Conservation (phyloP, 2,329 filamentous ascomycete genomes). For the Fusarium circinatum region DNA sequence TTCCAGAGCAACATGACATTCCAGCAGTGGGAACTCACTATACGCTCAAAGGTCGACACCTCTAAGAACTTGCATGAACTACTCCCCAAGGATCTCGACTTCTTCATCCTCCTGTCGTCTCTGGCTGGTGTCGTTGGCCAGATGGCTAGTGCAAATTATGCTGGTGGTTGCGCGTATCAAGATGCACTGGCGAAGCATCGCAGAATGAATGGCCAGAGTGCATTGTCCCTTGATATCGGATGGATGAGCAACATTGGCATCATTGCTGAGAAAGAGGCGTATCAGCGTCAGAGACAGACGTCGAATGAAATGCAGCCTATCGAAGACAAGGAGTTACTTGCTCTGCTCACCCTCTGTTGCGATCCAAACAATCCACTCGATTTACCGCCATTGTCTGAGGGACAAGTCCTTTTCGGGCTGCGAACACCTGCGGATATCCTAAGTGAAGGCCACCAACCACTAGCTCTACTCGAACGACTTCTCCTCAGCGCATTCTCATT, state of each 20-base stretch:
- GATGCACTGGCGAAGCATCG: neutral
- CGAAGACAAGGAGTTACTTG: neutral
- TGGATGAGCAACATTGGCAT: slow-evolving; percentile 7
- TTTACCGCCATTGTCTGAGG: neutral
- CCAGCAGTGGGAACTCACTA: slow-evolving; percentile 41
- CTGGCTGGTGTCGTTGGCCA: slow-evolving; percentile 48
- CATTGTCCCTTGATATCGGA: neutral
- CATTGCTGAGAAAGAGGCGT: neutral
- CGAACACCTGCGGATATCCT: neutral
- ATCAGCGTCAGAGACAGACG: neutral
- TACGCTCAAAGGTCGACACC: slow-evolving; percentile 48
- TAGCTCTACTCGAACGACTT: neutral
- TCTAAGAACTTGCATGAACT: slow-evolving; percentile 34
- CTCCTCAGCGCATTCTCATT: neutral
- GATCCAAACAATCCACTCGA: rapidly evolving
- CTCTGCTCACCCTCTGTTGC: neutral
- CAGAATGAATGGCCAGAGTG: neutral
- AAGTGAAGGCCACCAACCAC: neutral
- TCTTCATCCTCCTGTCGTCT: neutral
- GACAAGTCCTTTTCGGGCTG: neutral
- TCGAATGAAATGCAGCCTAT: slow-evolving; percentile 7
- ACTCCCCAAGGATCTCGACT: neutral
- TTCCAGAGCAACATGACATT: slow-evolving; percentile 49
- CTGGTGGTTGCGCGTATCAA: slow-evolving; percentile 41
- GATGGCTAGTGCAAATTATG: slow-evolving; percentile 53